Base-by-base conservation (phyloP, 1,284 basidiomycete genomes). In the Grifola frondosa region DNA sequence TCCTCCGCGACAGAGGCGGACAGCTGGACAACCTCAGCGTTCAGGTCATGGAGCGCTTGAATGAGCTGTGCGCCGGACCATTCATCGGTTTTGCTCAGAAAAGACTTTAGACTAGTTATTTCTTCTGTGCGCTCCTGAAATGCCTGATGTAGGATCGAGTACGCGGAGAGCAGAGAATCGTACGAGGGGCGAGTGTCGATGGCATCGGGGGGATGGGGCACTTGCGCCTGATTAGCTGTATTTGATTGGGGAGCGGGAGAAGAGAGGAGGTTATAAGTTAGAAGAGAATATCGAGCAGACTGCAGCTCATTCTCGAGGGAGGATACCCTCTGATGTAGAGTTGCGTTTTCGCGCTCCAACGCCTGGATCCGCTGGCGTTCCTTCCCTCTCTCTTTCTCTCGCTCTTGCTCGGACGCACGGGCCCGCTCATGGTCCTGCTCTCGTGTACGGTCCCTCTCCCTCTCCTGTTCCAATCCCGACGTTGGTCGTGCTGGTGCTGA, bases 81-180 rank as follows among this genome's bases (percentile, higher is more conserved):
- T 30, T 63, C 62, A 48, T 69, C 67, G n/a, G 64, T 67, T 51
- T 67, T 67, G 49, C 58, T 63, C 6, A 68, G 62, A 61, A 67
- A 69, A 8, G 63, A 56, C 40, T 62, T 60, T 31, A 69, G 58
- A 22, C 61, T 60, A 7, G 57, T 58, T 37, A 68, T 57, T 49
- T 69, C 66, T 34, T 64, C 65, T 24, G 51, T 55, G 21, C 49
- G 51, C 22, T 62, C 57, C 19, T 54, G 49, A 9, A 58, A 40
- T 3, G 63, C 58, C 24, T 58, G 56, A 13, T 55, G 52, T 21
- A 57, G 47, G 30, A 56, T 42, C 13, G 46, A 56, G 41, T 49
- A 61, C 30, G 42, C 49, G 44, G 37, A 50, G 41, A 37, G 44
- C 37, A 51, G 49, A 29, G 50, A 50, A 25, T 57, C 55, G 44